phyloP scores from a whole-genome alignment of 345 rosid species.

The sweet orange (Citrus sinensis) region DVS_A1.0 CM039168.1:20000501-20001000 shows the following conservation, averaged over 20 bases:
- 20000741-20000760: background rate
- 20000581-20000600: too few relatives aligned
- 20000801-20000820: too few relatives aligned
- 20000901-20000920: too few relatives aligned
- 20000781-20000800: background rate
- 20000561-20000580: too few relatives aligned
- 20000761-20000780: background rate
- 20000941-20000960: too few relatives aligned
- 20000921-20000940: too few relatives aligned
- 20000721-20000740: background rate
- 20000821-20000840: background rate
- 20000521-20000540: background rate
- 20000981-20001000: too few relatives aligned
- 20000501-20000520: background rate
- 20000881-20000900: too few relatives aligned
- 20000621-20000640: too few relatives aligned
- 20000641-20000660: too few relatives aligned
- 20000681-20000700: background rate
- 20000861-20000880: background rate
- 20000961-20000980: too few relatives aligned
- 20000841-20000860: background rate
- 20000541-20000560: too few relatives aligned
- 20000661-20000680: background rate
- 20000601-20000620: background rate
- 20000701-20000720: background rate